phyloP scores from a whole-genome alignment of 495 filamentous ascomycete species.

The Lasiosphaeria miniovina region DNA sequence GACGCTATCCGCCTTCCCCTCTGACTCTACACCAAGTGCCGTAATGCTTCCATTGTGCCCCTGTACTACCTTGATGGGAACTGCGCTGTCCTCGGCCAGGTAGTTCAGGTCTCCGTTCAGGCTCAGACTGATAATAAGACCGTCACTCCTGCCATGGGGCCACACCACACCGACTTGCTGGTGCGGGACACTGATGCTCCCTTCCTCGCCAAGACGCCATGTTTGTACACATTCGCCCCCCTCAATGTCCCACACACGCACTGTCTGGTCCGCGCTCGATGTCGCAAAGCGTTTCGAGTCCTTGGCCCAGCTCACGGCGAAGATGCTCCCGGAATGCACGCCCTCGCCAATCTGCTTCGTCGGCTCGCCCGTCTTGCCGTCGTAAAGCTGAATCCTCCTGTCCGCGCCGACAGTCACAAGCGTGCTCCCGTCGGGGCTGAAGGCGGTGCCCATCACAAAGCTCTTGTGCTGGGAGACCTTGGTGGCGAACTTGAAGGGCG shows the following conservation, averaged over 20 bases:
- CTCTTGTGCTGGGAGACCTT: slow-evolving; percentile 71
- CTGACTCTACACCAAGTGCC: slow-evolving; percentile 55
- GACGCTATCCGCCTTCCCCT: slow-evolving; percentile 53
- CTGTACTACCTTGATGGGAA: slow-evolving; percentile 68
- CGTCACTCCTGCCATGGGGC: slow-evolving; percentile 79
- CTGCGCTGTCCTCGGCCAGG: slow-evolving; percentile 63
- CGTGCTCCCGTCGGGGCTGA: slow-evolving; percentile 82
- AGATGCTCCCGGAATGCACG: slow-evolving; percentile 86
- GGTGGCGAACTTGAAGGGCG: slow-evolving; percentile 89
- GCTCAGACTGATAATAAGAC: slow-evolving; percentile 82
- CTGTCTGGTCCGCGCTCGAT: slow-evolving; percentile 88
- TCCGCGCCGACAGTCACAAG: slow-evolving; percentile 90
- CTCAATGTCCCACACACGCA: slow-evolving; percentile 86
- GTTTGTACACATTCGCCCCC: slow-evolving; percentile 69
- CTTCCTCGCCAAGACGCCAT: slow-evolving; percentile 86
- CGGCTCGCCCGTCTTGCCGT: slow-evolving; percentile 87
- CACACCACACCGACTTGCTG: slow-evolving; percentile 95
- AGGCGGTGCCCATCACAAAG: slow-evolving; percentile 83
- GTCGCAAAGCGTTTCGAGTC: slow-evolving; percentile 90
- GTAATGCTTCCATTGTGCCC: slow-evolving; percentile 96
- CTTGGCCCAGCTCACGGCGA: slow-evolving; percentile 82
- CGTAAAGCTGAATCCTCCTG: slow-evolving; percentile 85
- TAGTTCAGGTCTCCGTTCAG: slow-evolving; percentile 91
- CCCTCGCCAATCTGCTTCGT: slow-evolving; percentile 75
- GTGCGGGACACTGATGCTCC: slow-evolving; percentile 65